Conservation (phyloP, 805 yeast species). For the Tetrapisispora arboricola region DNA sequence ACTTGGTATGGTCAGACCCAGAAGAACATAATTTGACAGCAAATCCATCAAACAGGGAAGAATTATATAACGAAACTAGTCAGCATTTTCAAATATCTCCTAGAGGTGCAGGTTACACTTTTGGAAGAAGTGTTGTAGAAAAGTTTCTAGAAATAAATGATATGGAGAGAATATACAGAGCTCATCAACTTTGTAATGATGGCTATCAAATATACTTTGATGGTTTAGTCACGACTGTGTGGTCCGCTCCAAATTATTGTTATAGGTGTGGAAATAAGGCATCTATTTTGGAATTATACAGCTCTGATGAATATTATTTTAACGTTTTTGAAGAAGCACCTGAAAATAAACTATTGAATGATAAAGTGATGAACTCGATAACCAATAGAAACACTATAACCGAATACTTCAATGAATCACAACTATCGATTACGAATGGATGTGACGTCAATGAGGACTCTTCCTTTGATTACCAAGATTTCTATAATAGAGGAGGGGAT, state of each 20-base stretch:
- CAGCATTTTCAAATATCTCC: conserved; percentile 79
- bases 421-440: not conserved
- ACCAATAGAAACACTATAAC: conserved; percentile 11
- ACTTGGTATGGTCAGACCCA: conserved; percentile 97
- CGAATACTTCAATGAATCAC: conserved; percentile 14
- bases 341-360: conserved; percentile 46
- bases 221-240: conserved; percentile 87
- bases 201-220: conserved; percentile 89
- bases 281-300: conserved; percentile 81
- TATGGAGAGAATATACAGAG: conserved; percentile 75
- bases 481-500: not conserved
- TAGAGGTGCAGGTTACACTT: conserved; percentile 96
- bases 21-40: conserved; percentile 51
- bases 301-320: conserved; percentile 58
- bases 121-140: conserved; percentile 84
- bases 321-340: conserved; percentile 97
- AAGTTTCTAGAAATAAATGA: conserved; percentile 71
- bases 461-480: not conserved
- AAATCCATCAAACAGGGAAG: conserved; percentile 25
- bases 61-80: conserved; percentile 15
- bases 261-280: conserved; percentile 96
- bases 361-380: conserved; percentile 4
- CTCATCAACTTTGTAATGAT: conserved; percentile 94
- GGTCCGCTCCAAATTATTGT: conserved; percentile 98
- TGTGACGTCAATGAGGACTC: conserved; percentile 1